Evolutionary conservation across 106 monocot genomes (phyloP).

Genomic region (Allium fistulosum): DNA sequence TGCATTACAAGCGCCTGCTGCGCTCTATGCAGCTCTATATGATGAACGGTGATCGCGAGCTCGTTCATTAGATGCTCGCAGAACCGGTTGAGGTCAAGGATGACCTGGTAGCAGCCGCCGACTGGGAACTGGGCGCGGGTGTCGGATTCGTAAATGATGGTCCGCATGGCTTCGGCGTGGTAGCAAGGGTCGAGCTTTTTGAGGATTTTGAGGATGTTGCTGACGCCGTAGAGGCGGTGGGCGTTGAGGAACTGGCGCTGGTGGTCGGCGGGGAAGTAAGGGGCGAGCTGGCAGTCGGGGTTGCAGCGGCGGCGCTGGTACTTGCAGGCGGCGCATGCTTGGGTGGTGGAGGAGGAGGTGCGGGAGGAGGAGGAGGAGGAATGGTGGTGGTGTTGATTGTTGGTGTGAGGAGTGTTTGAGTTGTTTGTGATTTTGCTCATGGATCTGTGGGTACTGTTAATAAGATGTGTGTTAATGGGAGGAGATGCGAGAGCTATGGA

Average conservation of each 20-base stretch:
- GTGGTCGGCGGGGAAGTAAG: slow-evolving; percentile 62
- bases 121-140: slow-evolving; percentile 43
- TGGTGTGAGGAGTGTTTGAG: not conserved
- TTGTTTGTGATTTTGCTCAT: not conserved
- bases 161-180: slow-evolving; percentile 33
- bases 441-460: not conserved
- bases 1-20: not conserved
- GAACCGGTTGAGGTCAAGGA: slow-evolving; percentile 22
- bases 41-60: slow-evolving; percentile 14
- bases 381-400: not conserved
- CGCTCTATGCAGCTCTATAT: slow-evolving; percentile 16
- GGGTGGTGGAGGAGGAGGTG: slow-evolving; percentile 3
- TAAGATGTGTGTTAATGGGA: slow-evolving; percentile 3
- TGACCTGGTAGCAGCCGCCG: slow-evolving; percentile 47
- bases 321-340: slow-evolving; percentile 81
- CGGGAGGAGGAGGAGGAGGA: not conserved
- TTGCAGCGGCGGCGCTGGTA: slow-evolving; percentile 72
- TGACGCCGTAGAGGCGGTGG: slow-evolving; percentile 69
- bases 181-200: slow-evolving; percentile 9
- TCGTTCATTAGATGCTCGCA: slow-evolving; percentile 13
- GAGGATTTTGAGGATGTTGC: slow-evolving; percentile 52
- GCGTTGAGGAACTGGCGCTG: slow-evolving; percentile 51
- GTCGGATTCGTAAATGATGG: slow-evolving; percentile 58
- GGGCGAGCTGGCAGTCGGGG: slow-evolving; percentile 49
- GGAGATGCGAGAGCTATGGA: slow-evolving; percentile 8